phyloP scores from a whole-genome alignment of 2,329 filamentous ascomycete species.

The Curvularia sp. region DNA sequence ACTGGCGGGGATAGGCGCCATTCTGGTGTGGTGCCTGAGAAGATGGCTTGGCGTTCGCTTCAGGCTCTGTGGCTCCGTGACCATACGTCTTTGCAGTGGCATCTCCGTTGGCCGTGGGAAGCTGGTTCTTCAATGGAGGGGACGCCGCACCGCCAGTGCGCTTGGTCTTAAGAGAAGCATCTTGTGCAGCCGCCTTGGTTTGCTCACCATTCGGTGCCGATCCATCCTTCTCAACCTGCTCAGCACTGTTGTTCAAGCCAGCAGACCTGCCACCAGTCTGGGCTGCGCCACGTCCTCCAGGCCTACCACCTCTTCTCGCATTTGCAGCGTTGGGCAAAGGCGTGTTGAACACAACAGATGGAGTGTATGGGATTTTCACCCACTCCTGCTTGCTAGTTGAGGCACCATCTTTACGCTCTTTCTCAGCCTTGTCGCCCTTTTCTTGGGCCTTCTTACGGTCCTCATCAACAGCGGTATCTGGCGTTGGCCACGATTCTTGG shows the following conservation, averaged over 20 bases:
- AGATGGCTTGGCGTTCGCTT: constrained; percentile 33
- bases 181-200: constrained; percentile 38
- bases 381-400: constrained; percentile 76
- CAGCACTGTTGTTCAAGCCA: constrained; percentile 51
- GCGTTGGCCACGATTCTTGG: constrained; percentile 86
- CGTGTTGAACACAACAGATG: constrained; percentile 85
- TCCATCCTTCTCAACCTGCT: constrained; percentile 49
- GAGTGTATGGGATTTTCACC: constrained; percentile 82
- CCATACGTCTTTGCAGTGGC: constrained; percentile 31
- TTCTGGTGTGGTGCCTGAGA: constrained; percentile 32
- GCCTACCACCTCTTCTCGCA: constrained; percentile 51
- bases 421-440: constrained; percentile 72
- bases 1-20: constrained; percentile 41
- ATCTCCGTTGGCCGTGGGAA: constrained; percentile 32
- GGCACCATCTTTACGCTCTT: constrained; percentile 64
- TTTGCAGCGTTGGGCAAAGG: constrained; percentile 66
- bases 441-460: constrained; percentile 75
- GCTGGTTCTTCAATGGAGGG: constrained; percentile 38
- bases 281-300: constrained; percentile 63
- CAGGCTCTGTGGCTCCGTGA: constrained; percentile 31
- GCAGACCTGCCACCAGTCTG: constrained; percentile 62
- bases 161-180: constrained; percentile 47
- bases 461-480: constrained; percentile 78
- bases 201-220: constrained; percentile 43
- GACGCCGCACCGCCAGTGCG: constrained; percentile 46